These are phyloP conservation scores for Flaveria robusta DNA, from an alignment of 129 eudicot species.

Conservation along the genomic window DNA sequence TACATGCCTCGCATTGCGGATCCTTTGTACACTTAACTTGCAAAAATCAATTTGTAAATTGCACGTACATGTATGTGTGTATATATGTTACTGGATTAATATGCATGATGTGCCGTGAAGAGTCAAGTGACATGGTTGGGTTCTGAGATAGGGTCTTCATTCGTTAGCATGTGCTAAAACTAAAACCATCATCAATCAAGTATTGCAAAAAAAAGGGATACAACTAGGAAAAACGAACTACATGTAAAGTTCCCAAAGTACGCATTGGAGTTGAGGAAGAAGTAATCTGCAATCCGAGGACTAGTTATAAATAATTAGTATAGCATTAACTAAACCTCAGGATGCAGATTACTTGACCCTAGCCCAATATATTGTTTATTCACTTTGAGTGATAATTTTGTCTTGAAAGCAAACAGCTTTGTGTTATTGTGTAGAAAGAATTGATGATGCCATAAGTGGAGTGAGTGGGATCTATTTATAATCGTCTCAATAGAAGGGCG, in stretches of 20 bases:
- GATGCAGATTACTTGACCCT: constrained; percentile 43
- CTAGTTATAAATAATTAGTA: background rate
- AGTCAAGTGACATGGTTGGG: background rate
- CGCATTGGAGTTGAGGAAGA: constrained; percentile 35
- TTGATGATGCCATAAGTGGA: constrained; percentile 11
- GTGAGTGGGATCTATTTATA: constrained; percentile 30
- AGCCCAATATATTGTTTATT: constrained; percentile 16
- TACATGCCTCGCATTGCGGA: no score
- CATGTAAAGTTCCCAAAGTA: background rate
- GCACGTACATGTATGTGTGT: no score
- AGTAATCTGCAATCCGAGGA: constrained; percentile 35
- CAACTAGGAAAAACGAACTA: no score
- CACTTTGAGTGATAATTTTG: background rate
- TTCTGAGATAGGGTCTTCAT: background rate
- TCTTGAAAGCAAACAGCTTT: background rate
- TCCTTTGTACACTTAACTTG: no score
- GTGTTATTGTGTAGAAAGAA: constrained; percentile 25
- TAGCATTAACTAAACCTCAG: constrained; percentile 31
- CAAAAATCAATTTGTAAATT: no score
- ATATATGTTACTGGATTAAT: background rate
- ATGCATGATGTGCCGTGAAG: background rate
- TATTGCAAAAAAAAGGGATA: background rate
- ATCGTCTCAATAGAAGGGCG: constrained; percentile 9
- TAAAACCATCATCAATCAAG: background rate
- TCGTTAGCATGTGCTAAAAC: background rate